Base-by-base conservation (phyloP, 176 grass and related monocot genomes). In the Pontederia crassipes region DNA sequence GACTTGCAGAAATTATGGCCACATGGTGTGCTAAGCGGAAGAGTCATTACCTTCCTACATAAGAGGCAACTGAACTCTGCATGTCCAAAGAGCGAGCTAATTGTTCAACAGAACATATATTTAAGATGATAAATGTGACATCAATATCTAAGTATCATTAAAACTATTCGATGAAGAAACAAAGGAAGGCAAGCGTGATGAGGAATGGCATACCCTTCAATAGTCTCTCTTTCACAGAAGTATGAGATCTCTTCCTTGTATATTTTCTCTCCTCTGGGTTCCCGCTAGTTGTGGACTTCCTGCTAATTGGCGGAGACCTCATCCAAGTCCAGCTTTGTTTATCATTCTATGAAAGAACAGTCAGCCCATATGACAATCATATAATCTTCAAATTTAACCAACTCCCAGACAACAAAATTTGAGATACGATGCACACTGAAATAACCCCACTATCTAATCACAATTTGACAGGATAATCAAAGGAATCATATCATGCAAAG, bases 1-100 rank as follows among this genome's bases (percentile, higher is more conserved):
- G 55, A 32, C 68, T 98, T 89, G 64, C 93, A 98, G 54, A 92
- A 98, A 73, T 92, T 98, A 58, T 98, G 93, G 49, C 66, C 93
- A 29, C 93, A 98, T 8, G 93, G 87, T 69, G 93, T 98, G 4
- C 81, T 92, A 45, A 98, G 73, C 1, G 93, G 93, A 45, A 81
- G 77, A 46, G 52, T 72, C 66, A 92, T 82, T 74, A 89, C 79
- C 6, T 82, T 65, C 49, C 64, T 69, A 77, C 87, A 98, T 26
- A 98, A 70, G 17, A 76, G 70, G 46, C 93, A 98, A 8, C 77
- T 75, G 80, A 98, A 98, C 64, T 98, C 93, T 98, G 82, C 45
- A 91, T 54, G 8, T 62, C 32, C 48, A 51, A 40, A 40, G 71
- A 54, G 9, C 2, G 40, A 69, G 54, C 2, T 12, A 45, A 6